Conservation (phyloP, 345 rosid species). For the Linum trigynum region DNA sequence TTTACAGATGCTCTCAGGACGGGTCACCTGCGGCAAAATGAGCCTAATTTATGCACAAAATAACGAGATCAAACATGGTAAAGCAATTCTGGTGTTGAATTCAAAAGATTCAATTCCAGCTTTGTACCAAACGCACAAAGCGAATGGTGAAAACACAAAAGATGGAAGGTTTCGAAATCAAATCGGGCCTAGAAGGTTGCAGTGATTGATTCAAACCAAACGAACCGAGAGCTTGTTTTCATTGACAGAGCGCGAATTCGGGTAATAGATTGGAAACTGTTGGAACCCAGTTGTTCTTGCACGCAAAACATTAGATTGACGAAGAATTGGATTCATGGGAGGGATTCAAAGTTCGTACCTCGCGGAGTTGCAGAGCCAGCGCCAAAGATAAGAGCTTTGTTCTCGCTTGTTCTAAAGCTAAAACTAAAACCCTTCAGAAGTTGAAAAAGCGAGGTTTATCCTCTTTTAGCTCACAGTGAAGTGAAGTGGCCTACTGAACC, state of each 20-base stretch:
- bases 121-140: too few species aligned
- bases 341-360: not conserved
- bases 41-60: not conserved
- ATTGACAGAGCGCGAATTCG: not conserved
- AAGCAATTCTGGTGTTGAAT: not conserved
- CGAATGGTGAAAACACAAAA: too few species aligned
- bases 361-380: not conserved
- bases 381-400: not conserved
- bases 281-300: not conserved
- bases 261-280: too few species aligned
- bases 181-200: not conserved
- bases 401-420: not conserved
- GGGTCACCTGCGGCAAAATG: too few species aligned
- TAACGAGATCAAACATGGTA: not conserved
- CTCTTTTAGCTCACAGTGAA: not conserved
- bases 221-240: not conserved
- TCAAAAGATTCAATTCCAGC: too few species aligned
- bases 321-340: not conserved
- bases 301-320: not conserved
- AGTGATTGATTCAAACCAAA: not conserved
- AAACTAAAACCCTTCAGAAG: conserved; percentile 2
- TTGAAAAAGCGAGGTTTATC: not conserved
- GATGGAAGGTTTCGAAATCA: not conserved
- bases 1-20: too few species aligned
- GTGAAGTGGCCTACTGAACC: too few species aligned